phyloP scores from a whole-genome alignment of 208 protist genomes.

The Leishmania aethiopica region DNA sequence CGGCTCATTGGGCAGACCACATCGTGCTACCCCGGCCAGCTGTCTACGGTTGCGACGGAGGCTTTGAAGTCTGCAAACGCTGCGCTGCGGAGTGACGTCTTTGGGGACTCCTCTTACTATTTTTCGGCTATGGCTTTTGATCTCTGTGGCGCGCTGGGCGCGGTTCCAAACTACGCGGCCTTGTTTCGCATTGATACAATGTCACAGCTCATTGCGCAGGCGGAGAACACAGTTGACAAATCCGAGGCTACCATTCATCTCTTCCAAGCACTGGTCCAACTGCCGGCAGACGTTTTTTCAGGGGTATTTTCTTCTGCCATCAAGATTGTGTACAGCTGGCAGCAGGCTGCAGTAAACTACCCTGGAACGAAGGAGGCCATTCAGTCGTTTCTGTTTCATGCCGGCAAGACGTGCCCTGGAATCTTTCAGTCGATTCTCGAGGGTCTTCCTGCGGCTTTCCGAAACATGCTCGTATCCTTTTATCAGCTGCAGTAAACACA shows the following conservation, averaged over 20 bases:
- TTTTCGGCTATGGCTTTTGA: conserved; percentile 76
- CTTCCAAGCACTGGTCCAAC: conserved; percentile 46
- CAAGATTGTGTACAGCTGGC: conserved; percentile 77
- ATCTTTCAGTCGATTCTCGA: conserved; percentile 28
- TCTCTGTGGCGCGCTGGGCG: conserved; percentile 50
- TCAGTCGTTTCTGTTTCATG: conserved; percentile 26
- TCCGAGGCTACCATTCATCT: conserved; percentile 76
- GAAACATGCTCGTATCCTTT: conserved; percentile 26
- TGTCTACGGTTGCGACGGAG: conserved; percentile 13
- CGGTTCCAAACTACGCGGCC: conserved; percentile 31
- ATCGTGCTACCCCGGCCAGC: conserved; percentile 18
- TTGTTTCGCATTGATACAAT: conserved; percentile 54
- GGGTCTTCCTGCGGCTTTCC: conserved; percentile 15
- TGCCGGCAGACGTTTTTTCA: conserved; percentile 35
- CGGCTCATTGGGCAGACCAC: conserved; percentile 27
- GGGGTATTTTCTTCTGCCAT: conserved; percentile 43
- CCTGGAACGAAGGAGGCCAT: conserved; percentile 31
- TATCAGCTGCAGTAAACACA: conserved; percentile 20
- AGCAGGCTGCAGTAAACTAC: conserved; percentile 29
- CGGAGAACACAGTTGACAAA: conserved; percentile 67
- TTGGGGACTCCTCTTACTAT: conserved; percentile 60
- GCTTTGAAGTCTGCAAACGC: conserved; percentile 52
- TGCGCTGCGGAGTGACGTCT: conserved; percentile 72
- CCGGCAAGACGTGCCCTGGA: conserved; percentile 18
- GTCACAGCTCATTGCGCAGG: conserved; percentile 57